phyloP scores from a whole-genome alignment of 495 filamentous ascomycete genomes.

The Aspergillus olivimuriae region DNA sequence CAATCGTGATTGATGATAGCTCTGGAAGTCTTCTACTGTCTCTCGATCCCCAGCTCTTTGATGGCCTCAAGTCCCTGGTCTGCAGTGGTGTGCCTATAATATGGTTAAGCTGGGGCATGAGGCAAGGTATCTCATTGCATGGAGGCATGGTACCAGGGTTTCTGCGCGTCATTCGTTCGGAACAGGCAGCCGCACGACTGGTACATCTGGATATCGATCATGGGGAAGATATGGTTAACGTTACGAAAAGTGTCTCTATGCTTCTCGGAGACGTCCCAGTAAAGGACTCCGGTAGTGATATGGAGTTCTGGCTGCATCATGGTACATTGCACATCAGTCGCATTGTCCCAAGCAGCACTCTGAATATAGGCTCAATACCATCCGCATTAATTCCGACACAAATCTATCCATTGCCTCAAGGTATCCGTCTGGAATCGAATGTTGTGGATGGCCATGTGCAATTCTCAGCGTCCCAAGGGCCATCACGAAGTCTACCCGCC shows the following conservation, averaged over 20 bases:
- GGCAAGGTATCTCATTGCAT: neutral
- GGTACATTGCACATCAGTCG: neutral
- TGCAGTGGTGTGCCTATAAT: neutral
- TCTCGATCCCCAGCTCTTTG: neutral
- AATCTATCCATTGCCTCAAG: too few species aligned
- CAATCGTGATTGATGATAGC: too few species aligned
- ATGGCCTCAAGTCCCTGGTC: neutral
- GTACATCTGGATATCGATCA: neutral
- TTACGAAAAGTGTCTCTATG: too few species aligned
- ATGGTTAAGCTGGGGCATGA: neutral
- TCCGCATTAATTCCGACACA: too few species aligned
- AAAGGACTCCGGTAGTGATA: neutral
- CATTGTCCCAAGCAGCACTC: neutral
- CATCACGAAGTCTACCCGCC: too few species aligned
- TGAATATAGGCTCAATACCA: neutral
- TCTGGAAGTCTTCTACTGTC: too few species aligned
- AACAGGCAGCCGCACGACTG: neutral
- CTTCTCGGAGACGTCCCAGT: neutral
- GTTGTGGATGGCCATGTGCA: too few species aligned
- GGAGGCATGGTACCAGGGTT: neutral
- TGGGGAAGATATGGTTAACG: too few species aligned
- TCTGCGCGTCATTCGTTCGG: neutral
- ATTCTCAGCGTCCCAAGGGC: too few species aligned
- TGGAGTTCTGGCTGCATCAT: neutral
- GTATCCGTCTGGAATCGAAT: too few species aligned